phyloP scores from a whole-genome alignment of 257 asterid genomes.

The Catharanthus roseus region DNA sequence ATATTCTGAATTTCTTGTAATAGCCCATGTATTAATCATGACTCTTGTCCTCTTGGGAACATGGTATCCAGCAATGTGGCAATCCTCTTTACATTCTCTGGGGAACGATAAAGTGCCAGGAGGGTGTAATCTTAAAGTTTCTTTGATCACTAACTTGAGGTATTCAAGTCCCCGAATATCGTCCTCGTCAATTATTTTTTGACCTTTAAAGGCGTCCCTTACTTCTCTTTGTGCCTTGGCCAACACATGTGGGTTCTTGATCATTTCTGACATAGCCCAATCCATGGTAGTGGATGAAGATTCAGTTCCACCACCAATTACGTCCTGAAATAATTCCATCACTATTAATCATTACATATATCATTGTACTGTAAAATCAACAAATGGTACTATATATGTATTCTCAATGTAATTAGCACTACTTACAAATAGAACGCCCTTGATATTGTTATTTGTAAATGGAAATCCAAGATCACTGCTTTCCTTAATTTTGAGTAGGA shows the following conservation, averaged over 20 bases:
- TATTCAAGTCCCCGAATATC: background rate
- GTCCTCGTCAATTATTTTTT: background rate
- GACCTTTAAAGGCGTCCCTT: background rate
- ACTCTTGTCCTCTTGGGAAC: too few species aligned
- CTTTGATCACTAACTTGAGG: background rate
- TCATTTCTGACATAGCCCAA: background rate
- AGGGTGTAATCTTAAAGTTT: slow-evolving; percentile 1
- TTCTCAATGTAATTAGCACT: background rate
- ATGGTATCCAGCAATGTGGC: too few species aligned
- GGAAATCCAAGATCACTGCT: background rate
- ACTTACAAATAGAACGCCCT: background rate
- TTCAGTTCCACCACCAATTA: background rate
- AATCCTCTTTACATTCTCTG: background rate
- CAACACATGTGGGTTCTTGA: background rate
- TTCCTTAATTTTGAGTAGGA: slow-evolving; percentile 6
- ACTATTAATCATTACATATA: fast-evolving
- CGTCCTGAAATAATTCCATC: background rate
- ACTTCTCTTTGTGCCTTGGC: background rate
- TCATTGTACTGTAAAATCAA: background rate
- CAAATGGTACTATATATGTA: too few species aligned
- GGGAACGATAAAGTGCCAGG: background rate
- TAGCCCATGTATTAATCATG: too few species aligned
- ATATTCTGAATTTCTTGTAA: too few species aligned
- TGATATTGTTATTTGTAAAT: background rate
- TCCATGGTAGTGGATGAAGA: background rate